Evolutionary conservation across 2,329 filamentous ascomycete species (phyloP).

Genomic region (Epichloe sp.): DNA sequence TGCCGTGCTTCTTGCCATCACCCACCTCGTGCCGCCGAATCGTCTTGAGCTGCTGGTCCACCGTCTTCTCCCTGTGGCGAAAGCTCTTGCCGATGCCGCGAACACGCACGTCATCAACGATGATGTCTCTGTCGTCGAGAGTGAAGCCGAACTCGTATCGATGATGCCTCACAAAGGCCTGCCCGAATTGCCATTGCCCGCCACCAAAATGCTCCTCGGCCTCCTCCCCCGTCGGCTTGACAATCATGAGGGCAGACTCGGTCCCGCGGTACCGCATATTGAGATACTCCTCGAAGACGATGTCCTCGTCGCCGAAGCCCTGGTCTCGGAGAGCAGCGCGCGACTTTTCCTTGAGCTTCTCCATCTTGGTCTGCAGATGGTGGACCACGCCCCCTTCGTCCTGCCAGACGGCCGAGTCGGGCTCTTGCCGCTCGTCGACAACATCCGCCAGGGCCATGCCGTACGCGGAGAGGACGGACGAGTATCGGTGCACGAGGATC

Average conservation of each 20-base stretch:
- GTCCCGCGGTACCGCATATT: slow-evolving; percentile 90
- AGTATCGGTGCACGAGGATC: slow-evolving; percentile 31
- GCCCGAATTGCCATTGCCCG: slow-evolving; percentile 69
- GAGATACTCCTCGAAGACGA: slow-evolving; percentile 81
- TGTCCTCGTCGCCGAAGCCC: slow-evolving; percentile 61
- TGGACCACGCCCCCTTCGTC: slow-evolving; percentile 43
- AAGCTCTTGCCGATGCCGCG: slow-evolving; percentile 85
- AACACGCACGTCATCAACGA: slow-evolving; percentile 80
- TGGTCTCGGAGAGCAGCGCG: slow-evolving; percentile 55
- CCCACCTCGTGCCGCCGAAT: slow-evolving; percentile 47
- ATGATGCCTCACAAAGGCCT: slow-evolving; percentile 76
- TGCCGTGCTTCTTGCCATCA: slow-evolving; percentile 49
- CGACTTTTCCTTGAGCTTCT: slow-evolving; percentile 66
- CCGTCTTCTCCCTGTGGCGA: slow-evolving; percentile 63
- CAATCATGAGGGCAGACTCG: slow-evolving; percentile 80
- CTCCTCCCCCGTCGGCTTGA: slow-evolving; percentile 56
- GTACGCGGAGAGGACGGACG: slow-evolving; percentile 32
- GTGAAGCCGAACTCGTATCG: slow-evolving; percentile 91
- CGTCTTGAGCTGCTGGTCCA: slow-evolving; percentile 68
- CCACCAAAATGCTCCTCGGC: slow-evolving; percentile 44
- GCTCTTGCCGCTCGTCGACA: slow-evolving; percentile 62
- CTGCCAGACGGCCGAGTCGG: slow-evolving; percentile 50
- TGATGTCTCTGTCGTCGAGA: slow-evolving; percentile 69
- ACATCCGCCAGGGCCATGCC: slow-evolving; percentile 33
- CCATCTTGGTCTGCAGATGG: slow-evolving; percentile 60